Evolutionary conservation across 2,329 filamentous ascomycete genomes (phyloP).

Genomic region (Ophidiomyces ophidiicola): DNA sequence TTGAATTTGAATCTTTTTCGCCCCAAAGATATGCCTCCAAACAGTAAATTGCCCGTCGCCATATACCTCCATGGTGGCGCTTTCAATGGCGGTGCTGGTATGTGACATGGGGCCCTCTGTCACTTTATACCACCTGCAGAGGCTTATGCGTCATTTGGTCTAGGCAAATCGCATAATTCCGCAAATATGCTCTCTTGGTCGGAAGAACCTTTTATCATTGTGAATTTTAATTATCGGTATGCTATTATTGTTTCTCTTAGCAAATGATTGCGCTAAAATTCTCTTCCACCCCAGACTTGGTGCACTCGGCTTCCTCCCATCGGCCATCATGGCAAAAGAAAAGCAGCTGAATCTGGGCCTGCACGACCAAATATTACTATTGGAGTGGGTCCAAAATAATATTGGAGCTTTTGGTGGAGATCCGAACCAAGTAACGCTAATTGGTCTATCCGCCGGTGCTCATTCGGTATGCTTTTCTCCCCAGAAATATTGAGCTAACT

Average conservation of each 20-base stretch:
- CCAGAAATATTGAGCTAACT: neutral
- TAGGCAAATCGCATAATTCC: slow-evolving; percentile 43
- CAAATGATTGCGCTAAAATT: neutral
- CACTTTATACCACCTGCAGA: neutral
- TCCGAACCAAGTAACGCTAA: slow-evolving; percentile 27
- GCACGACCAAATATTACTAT: slow-evolving; percentile 27
- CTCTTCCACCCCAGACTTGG: slow-evolving; percentile 24
- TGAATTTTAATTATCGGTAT: slow-evolving; percentile 35
- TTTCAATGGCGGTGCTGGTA: slow-evolving; percentile 25
- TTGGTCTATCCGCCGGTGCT: slow-evolving; percentile 29
- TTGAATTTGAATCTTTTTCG: slow-evolving; percentile 33
- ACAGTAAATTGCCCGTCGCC: slow-evolving; percentile 27
- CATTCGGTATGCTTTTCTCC: slow-evolving; percentile 40
- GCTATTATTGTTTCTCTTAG: neutral
- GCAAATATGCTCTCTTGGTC: slow-evolving; percentile 49
- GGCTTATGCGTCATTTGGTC: slow-evolving; percentile 4
- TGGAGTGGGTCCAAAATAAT: slow-evolving; percentile 25
- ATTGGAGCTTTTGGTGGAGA: slow-evolving; percentile 22
- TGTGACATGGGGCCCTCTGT: neutral
- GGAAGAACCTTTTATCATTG: slow-evolving; percentile 33
- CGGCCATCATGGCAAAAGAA: slow-evolving; percentile 40
- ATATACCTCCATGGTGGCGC: slow-evolving; percentile 34
- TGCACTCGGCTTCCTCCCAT: slow-evolving; percentile 54
- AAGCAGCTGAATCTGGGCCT: slow-evolving; percentile 39
- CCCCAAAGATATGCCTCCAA: slow-evolving; percentile 17